Base-by-base conservation (phyloP, 768 basidiomycete species). In the Amanita pseudoporphyria region DNA sequence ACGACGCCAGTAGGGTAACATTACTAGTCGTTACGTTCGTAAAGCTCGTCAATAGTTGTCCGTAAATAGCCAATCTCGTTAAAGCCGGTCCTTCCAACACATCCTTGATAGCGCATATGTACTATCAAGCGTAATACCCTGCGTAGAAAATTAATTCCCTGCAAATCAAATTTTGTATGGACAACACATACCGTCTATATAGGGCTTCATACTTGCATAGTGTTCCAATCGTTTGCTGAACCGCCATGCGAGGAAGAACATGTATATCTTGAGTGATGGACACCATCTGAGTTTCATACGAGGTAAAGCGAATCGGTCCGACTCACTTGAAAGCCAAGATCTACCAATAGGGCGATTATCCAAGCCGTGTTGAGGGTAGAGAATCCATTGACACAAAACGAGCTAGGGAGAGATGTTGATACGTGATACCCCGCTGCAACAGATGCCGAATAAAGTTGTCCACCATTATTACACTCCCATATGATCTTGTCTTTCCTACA, bases 191-290 rank as follows among this genome's bases (percentile, higher is more conserved):
- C 83, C 82, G 64, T 78, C 80, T 57, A 71, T 57, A 64, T 73
- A 77, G 31, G 79, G 76, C 58, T 81, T 79, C 77, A 87, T 73
- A 56, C 63, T 66, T 30, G 67, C 62, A 66, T 86, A 86, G 64
- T 82, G 76, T 64, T 81, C 78, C 63, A 85, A 64, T 57, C 81
- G 71, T 64, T 79, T 83, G 58, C 75, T 74, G 76, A 78, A 87
- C 49, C 83, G 72, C 84, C 83, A 88, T 58, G 70, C 71, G 64
- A 85, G 66, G 71, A 87, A 84, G 64, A 74, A 78, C 81, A 86
- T 82, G 71, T 87, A 86, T 45, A 82, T 59, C 84, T 85, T 56
- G 55, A 52, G 26, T 28, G 7, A 28, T 4, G 26, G 26, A 28
- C 61, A 52, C 19, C 57, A 48, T 28, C 21, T 53, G 50, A 33